Percentiles rank a stretch among this genome's conserved stretches.
Conservation (phyloP, 768 basidiomycete species). For the Boletus huronensis region DNA sequence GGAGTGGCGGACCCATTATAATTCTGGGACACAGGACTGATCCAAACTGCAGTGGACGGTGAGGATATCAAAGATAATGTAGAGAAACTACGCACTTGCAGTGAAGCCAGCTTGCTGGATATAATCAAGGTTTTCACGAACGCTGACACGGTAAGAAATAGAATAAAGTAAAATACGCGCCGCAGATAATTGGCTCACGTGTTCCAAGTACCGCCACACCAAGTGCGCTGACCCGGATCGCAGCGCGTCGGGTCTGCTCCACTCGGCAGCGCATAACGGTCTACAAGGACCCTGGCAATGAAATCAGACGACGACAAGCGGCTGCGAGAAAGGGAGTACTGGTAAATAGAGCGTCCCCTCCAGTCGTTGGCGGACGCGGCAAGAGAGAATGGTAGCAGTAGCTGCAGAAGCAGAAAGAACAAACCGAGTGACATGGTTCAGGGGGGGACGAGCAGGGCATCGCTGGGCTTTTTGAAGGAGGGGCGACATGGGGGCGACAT, state of each 20-base stretch:
- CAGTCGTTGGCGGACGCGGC: constrained; percentile 14
- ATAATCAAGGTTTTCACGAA: constrained; percentile 78
- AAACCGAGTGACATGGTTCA: constrained; percentile 3
- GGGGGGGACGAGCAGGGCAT: not conserved
- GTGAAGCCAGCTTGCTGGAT: constrained; percentile 81
- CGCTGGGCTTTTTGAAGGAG: not conserved
- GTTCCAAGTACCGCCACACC: constrained; percentile 18
- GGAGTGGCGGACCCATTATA: constrained; percentile 65
- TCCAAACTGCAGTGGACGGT: constrained; percentile 63
- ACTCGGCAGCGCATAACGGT: constrained; percentile 12
- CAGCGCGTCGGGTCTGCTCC: constrained; percentile 8
- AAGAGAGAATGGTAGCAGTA: not conserved
- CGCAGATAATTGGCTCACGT: no score
- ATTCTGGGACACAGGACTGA: constrained; percentile 77
- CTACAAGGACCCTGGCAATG: constrained; percentile 7
- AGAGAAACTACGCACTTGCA: constrained; percentile 44
- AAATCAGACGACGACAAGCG: not conserved
- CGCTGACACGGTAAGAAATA: constrained; percentile 30
- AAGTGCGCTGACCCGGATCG: constrained; percentile 11
- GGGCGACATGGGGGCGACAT: not conserved
- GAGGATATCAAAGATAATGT: not conserved
- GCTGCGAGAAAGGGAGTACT: not conserved
- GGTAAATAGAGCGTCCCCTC: constrained; percentile 17
- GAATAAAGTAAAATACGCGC: no score
- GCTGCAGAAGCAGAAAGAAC: not conserved